Base-by-base conservation (phyloP, 306 rosid genomes). In the Calophaca sinica region DNA sequence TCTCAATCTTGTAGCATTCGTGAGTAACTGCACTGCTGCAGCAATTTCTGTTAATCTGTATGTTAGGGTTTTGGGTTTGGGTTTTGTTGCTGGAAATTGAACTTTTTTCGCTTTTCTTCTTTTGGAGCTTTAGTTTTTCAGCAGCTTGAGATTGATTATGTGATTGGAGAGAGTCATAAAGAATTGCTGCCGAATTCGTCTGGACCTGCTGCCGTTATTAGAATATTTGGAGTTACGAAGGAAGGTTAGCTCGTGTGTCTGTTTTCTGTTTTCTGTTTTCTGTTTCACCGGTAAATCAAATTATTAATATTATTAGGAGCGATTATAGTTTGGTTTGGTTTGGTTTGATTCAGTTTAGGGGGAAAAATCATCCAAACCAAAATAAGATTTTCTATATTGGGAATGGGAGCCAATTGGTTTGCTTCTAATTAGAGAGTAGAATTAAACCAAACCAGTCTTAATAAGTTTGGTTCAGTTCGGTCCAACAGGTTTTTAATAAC, bases 91-190 rank as follows among this genome's bases (percentile, higher is more conserved):
- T 75, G 63, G 50, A 62, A 39, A 48, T 82, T 81, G 68, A 63
- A 55, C 7, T 15, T 0, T 38, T 60, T 59, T 0, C 2, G 7
- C 10, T 1, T 2, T 79, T 5, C 74, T 46, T 6, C 31, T 39
- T 7, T 11, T n/a, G 5, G 53, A 29, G 31, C 62, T 73, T 7
- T 68, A 94, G 98, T 83, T 41, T 94, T 94, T 78, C 98, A 94
- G 85, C 98, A 94, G 74, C 62, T 94, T 77, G 98, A 94, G 80
- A 94, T 94, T 74, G 97, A 94, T 79, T 94, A 90, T 53, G 93
- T 94, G 51, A 87, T 91, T 8, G 96, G 93, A 55, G 98, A 90
- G 74, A 88, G 84, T 78, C 84, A 82, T 51, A 87, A 50, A 59
- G 88, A 73, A 49, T 84, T 94, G 90, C 29, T 87, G 73, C 96